phyloP scores from a whole-genome alignment of 225 moss, liverwort and hornwort genomes.

The Neckera pumila region DNA sequence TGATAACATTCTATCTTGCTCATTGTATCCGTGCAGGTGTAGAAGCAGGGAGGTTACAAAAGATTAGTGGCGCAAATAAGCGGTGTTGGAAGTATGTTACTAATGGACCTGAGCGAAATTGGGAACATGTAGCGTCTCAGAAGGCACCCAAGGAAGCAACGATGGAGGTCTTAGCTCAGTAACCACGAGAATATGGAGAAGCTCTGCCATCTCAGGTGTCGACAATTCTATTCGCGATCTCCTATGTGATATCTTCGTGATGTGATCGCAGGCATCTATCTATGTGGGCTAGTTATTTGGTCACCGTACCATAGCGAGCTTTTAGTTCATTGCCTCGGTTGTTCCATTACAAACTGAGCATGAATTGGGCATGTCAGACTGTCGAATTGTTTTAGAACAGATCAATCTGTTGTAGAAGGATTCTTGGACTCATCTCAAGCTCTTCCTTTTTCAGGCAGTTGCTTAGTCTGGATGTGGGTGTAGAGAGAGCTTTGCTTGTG shows the following conservation, averaged over 20 bases:
- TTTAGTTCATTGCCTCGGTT: neutral
- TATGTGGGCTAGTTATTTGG: neutral
- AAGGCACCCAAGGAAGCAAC: neutral
- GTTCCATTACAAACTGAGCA: neutral
- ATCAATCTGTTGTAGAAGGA: neutral
- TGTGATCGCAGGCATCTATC: neutral
- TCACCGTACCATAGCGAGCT: neutral
- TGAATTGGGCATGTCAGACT: neutral
- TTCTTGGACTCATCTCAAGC: neutral
- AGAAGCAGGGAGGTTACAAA: slow-evolving; percentile 39
- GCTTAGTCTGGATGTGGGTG: neutral
- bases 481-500: neutral
- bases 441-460: neutral
- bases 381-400: neutral
- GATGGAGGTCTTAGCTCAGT: neutral
- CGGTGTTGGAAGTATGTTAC: slow-evolving; percentile 42
- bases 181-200: neutral
- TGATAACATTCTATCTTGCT: neutral
- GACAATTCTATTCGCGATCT: neutral
- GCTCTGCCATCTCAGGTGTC: neutral
- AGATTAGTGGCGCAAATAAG: slow-evolving; percentile 42
- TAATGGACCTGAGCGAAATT: slow-evolving; percentile 6
- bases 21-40: slow-evolving; percentile 13
- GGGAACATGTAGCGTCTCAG: slow-evolving; percentile 5
- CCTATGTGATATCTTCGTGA: neutral